These are phyloP conservation scores for Pichia sorboxylosa DNA, from an alignment of 1,139 yeast genomes.

Conservation along the genomic window DNA sequence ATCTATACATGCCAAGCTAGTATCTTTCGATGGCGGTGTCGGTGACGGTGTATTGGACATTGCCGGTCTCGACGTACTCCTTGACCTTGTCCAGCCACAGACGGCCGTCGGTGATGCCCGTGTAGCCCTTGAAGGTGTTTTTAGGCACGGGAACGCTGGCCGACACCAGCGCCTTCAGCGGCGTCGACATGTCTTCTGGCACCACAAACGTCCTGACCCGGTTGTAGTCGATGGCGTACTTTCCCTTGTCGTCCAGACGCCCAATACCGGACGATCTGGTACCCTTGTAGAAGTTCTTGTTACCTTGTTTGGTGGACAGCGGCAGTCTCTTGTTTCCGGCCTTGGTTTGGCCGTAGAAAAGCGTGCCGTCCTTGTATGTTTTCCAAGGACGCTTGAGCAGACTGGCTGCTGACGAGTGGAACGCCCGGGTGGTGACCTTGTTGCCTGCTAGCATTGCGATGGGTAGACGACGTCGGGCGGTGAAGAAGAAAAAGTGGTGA, in stretches of 20 bases:
- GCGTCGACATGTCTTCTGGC: constrained; percentile 42
- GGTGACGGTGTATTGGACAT: constrained; percentile 24
- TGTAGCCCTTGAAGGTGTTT: constrained; percentile 59
- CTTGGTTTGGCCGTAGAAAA: constrained; percentile 70
- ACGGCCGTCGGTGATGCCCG: constrained; percentile 59
- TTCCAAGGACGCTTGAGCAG: constrained; percentile 81
- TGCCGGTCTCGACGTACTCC: constrained; percentile 68
- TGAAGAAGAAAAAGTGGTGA: too few relatives aligned
- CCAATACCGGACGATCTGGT: constrained; percentile 94
- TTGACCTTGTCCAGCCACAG: constrained; percentile 61
- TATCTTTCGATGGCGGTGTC: constrained; percentile 35
- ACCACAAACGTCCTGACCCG: constrained; percentile 87
- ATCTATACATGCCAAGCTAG: constrained; percentile 2
- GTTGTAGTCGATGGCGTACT: constrained; percentile 67
- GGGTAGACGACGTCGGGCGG: too few relatives aligned
- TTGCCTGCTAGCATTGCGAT: too few relatives aligned
- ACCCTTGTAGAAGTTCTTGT: constrained; percentile 89
- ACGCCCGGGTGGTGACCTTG: constrained; percentile 4
- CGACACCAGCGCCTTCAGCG: constrained; percentile 65
- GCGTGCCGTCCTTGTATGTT: constrained; percentile 68
- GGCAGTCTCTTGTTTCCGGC: constrained; percentile 79
- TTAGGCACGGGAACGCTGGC: constrained; percentile 58
- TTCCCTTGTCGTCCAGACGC: constrained; percentile 58
- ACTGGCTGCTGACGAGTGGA: constrained; percentile 28
- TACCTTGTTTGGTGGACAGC: constrained; percentile 86